Evolutionary conservation across 179 eudicot genomes (phyloP).

Genomic region (Camellia oleifera): DNA sequence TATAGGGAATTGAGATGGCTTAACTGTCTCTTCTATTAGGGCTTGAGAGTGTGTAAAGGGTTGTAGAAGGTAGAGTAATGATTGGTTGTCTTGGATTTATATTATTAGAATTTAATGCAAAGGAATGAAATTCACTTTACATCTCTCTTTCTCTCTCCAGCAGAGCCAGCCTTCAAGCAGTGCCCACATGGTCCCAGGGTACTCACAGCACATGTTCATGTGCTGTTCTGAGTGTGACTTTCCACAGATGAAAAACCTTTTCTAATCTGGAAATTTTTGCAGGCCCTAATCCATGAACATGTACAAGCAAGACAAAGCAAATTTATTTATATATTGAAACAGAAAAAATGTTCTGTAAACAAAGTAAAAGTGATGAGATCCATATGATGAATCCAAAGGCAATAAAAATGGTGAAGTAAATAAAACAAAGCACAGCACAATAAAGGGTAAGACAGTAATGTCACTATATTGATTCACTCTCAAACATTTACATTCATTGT

Average conservation of each 20-base stretch:
- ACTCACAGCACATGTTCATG: background rate
- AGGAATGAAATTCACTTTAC: background rate
- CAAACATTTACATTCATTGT: background rate
- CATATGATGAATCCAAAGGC: background rate
- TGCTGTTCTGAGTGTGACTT: background rate
- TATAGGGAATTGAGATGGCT: background rate
- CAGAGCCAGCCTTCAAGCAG: background rate
- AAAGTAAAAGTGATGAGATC: background rate
- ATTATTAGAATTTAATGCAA: background rate
- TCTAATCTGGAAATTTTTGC: background rate
- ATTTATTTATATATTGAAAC: no score
- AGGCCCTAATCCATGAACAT: background rate
- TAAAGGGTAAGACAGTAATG: no score
- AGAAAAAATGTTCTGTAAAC: background rate
- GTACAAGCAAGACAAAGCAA: no score
- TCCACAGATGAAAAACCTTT: background rate
- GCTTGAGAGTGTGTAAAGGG: background rate
- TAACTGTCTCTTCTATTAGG: background rate
- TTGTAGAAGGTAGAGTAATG: background rate
- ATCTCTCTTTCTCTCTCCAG: background rate
- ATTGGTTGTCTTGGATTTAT: background rate
- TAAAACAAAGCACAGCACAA: background rate
- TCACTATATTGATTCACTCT: background rate
- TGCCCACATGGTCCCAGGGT: background rate
- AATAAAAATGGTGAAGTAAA: background rate